Conservation (phyloP, 768 basidiomycete genomes). For the Psilocybe azurescens region DNA sequence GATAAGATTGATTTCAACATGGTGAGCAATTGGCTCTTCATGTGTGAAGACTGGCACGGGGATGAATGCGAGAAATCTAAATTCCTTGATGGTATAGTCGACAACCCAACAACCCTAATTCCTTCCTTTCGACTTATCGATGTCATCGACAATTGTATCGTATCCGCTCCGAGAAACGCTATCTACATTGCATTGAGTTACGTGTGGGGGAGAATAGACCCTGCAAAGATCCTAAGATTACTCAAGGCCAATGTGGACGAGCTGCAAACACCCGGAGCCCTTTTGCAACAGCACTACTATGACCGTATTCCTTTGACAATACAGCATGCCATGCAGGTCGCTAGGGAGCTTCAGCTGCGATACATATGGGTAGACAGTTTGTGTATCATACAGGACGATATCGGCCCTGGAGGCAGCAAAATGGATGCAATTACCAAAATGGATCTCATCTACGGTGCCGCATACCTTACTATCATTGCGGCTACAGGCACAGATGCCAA, state of each 20-base stretch:
- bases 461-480: background rate
- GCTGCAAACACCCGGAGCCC: conserved; percentile 7
- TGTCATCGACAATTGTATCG: conserved; percentile 18
- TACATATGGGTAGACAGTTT: conserved; percentile 7
- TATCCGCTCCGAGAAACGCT: conserved; percentile 8
- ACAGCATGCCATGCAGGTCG: conserved; percentile 3
- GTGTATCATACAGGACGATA: conserved; percentile 14
- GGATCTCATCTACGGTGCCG: conserved; percentile 4
- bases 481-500: background rate
- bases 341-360: background rate
- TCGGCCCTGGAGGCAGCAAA: conserved; percentile 7
- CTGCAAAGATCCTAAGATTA: conserved; percentile 1
- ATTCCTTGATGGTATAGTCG: conserved; percentile 6
- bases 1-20: conserved; percentile 15
- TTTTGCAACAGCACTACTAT: background rate
- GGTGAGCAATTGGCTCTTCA: conserved; percentile 11
- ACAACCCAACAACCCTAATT: conserved; percentile 4
- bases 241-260: conserved; percentile 4
- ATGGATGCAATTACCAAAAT: conserved; percentile 3
- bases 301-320: conserved; percentile 12
- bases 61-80: background rate
- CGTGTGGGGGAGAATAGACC: conserved; percentile 19
- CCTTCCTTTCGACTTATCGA: conserved; percentile 19
- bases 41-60: conserved; percentile 13
- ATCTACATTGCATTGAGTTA: conserved; percentile 17